Base-by-base conservation (phyloP, 83 land plant species). In the Thuja plicata region DNA sequence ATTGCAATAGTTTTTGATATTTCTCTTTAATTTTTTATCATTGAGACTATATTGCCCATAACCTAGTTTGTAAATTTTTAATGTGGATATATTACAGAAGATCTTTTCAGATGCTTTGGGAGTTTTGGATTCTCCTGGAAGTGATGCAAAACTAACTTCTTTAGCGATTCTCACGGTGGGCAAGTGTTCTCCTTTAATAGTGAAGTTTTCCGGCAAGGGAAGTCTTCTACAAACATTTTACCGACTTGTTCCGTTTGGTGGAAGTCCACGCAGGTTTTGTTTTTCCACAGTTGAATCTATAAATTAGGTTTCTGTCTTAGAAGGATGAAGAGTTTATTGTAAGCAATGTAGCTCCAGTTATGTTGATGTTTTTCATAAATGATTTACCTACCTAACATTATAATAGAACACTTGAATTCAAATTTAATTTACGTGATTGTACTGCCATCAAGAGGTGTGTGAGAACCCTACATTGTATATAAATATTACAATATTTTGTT, bases 191-290 rank as follows among this genome's bases (percentile, higher is more conserved):
- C 88, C 90, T 48, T 87, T 87, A 54, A 90, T 93, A 43, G 12
- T 92, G 70, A 93, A 93, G 21, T 93, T 91, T 90, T 93, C 94
- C 37, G 94, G 94, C 12, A 89, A 92, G 71, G 90, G 60, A 40
- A 89, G 77, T 52, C 90, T 93, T 80, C 85, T 78, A 79, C 87
- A 93, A 87, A 90, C 91, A 54, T 93, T 93, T 87, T 89, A 93
- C 62, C 89, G 94, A 37, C 92, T 93, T 88, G 84, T 88, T 38
- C 90, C 94, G 13, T 90, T 93, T 92, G 94, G 89, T 86, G 84
- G 85, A 15, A 85, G 37, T n/a, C 89, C 85, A 27, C 43, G 16
- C 34, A 90, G 94, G 94, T 92, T 57, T 55, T 4, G 1, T 27
- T 62, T 45, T 34, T 52, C 27, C 19, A 37, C 52, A 86, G 27